Percentiles rank a stretch among this genome's conserved stretches.
Conservation (phyloP, 805 yeast species). For the Lipomyces spencermartinsiae region DNA sequence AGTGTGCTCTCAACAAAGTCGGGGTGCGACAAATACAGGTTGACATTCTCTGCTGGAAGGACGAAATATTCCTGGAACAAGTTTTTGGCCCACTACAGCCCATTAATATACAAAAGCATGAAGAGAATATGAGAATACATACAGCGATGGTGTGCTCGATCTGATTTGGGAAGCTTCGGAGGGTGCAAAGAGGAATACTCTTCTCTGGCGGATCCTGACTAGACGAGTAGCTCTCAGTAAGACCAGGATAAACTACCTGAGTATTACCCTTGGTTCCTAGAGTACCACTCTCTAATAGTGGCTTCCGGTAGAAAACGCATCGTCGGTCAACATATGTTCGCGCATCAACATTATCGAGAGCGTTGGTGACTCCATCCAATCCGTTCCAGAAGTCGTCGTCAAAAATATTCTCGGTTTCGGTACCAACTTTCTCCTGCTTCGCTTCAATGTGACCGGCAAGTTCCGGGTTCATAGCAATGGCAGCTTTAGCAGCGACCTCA, state of each 20-base stretch:
- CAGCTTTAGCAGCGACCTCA: constrained; percentile 88
- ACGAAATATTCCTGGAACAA: constrained; percentile 89
- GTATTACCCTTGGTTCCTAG: constrained; percentile 98
- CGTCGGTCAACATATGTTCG: constrained; percentile 97
- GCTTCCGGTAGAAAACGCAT: constrained; percentile 89
- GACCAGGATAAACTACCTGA: constrained; percentile 90
- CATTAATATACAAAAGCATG: background rate
- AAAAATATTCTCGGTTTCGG: constrained; percentile 88
- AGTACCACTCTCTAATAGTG: constrained; percentile 95
- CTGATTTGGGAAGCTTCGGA: constrained; percentile 96
- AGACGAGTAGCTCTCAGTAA: constrained; percentile 95
- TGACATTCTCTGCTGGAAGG: constrained; percentile 93
- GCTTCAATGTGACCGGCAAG: constrained; percentile 77
- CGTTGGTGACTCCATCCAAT: constrained; percentile 91
- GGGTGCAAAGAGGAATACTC: constrained; percentile 94
- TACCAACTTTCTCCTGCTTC: constrained; percentile 85
- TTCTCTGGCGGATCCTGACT: constrained; percentile 99
- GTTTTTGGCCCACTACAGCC: constrained; percentile 81
- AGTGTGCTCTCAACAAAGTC: constrained; percentile 89
- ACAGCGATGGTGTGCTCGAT: constrained; percentile 96
- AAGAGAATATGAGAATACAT: background rate
- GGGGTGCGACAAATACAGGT: constrained; percentile 87
- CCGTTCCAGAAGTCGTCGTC: constrained; percentile 83
- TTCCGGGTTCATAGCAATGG: constrained; percentile 82
- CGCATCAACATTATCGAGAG: constrained; percentile 96